These are phyloP conservation scores for Penicillium sp. DNA, from an alignment of 2,329 filamentous ascomycete genomes.

Conservation along the genomic window DNA sequence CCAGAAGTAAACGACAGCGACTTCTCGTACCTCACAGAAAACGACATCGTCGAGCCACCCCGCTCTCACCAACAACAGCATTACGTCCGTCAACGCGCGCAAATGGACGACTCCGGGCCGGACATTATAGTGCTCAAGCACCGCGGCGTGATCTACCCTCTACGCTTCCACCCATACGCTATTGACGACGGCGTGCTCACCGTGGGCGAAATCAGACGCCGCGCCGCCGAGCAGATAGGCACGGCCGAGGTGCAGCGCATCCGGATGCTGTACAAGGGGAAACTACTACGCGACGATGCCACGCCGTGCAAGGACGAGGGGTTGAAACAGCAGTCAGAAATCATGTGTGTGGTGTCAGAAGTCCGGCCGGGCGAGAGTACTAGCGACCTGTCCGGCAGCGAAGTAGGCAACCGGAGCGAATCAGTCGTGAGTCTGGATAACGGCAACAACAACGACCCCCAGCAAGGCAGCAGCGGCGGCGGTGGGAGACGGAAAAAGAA, in stretches of 20 bases:
- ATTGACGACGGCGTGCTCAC: slow-evolving; percentile 44
- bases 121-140: slow-evolving; percentile 44
- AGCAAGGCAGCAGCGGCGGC: slow-evolving; percentile 5
- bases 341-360: slow-evolving; percentile 44
- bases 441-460: slow-evolving; percentile 9
- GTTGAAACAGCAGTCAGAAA: slow-evolving; percentile 47
- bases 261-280: slow-evolving; percentile 46
- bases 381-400: slow-evolving; percentile 31
- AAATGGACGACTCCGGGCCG: slow-evolving; percentile 32
- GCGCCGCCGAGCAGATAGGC: slow-evolving; percentile 35
- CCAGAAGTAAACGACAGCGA: slow-evolving; percentile 35
- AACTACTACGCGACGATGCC: slow-evolving; percentile 39
- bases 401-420: slow-evolving; percentile 19
- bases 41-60: slow-evolving; percentile 29
- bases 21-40: slow-evolving; percentile 37
- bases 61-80: slow-evolving; percentile 5
- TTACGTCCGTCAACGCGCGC: neutral
- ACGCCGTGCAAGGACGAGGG: slow-evolving; percentile 39
- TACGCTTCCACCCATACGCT: slow-evolving; percentile 45
- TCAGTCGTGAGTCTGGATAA: slow-evolving; percentile 15
- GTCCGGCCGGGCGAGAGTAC: slow-evolving; percentile 27
- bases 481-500: slow-evolving; percentile 16
- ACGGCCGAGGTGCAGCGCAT: slow-evolving; percentile 35
- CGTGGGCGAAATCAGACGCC: slow-evolving; percentile 38
- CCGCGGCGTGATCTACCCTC: slow-evolving; percentile 37